Evolutionary conservation across 148 eudicot species (phyloP), one percentile per base, ranked within the genome.

Genomic region (Polygonum aviculare): DNA sequence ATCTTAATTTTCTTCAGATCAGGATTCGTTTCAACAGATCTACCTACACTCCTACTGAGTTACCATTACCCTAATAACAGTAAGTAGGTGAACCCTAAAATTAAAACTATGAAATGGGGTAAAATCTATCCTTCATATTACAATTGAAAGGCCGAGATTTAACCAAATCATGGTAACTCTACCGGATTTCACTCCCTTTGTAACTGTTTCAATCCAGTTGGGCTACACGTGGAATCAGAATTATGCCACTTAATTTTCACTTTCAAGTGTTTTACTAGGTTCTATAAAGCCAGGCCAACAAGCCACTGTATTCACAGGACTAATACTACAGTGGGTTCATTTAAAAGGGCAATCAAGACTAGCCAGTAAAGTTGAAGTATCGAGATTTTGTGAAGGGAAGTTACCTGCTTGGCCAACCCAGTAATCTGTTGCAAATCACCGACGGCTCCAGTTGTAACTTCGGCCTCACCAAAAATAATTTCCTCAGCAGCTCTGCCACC

Each of bases 401-500:
- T 84, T 82, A 95, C 98, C 97, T 95, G 97, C 78, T 87, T 95
- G 77, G 99, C 99, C 88, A 95, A 82, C 79, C 96, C 84, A 75
- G 99, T 95, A 83, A 95, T 95, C 86, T 95, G 99, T 77, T 95
- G 99, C 78, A 95, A 83, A 80, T 95, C 99, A 74, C 97, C 91
- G 74, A 85, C 97, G 57, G 99, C 99, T 78, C 99, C 97, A 31
- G 99, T 95, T 69, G 99, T 95, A 67, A 95, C 94, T 90, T 93
- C 99, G 38, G 99, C 83, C 81, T 90, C 99, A 44, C 99, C 99
- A 78, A 95, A 95, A 14, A 93, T 93, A 39, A 95, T 78, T 86
- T 92, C 99, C 81, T 95, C 99, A 1, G 99, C 99, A 59, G 99
- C 99, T 87, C 99, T 85, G 74, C 99, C 99, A 70, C 97, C 99